Conservation (phyloP, 495 filamentous ascomycete genomes). For the Daldinia vernicosa region DNA sequence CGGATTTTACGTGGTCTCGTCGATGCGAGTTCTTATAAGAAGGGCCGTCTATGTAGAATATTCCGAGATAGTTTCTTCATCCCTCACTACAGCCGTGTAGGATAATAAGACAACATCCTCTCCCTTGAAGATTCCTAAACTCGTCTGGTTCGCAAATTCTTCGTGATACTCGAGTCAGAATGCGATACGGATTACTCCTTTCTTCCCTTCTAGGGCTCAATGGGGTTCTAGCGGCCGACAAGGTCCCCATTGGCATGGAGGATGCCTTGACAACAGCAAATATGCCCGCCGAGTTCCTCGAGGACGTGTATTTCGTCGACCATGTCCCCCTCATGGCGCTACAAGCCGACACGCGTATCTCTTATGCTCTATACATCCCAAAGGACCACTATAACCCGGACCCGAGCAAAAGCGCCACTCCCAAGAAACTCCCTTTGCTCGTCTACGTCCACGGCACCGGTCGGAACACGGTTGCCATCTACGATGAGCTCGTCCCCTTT, state of each 20-base stretch:
- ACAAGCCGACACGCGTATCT: conserved; percentile 33
- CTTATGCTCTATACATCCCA: conserved; percentile 38
- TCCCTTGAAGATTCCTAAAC: background rate
- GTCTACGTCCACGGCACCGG: conserved; percentile 33
- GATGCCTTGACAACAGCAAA: conserved; percentile 49
- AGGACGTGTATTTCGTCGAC: conserved; percentile 31
- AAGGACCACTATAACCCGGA: conserved; percentile 31
- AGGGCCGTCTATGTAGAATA: background rate
- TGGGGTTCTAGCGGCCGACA: conserved; percentile 15
- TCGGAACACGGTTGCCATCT: conserved; percentile 15
- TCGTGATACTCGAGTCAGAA: background rate
- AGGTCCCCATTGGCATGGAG: conserved; percentile 56
- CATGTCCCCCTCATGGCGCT: conserved; percentile 33
- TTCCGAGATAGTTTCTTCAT: background rate
- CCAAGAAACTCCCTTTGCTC: conserved; percentile 28
- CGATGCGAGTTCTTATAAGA: background rate
- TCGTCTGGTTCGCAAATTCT: background rate
- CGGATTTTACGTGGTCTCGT: background rate
- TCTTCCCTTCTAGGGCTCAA: conserved; percentile 16
- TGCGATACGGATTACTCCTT: conserved; percentile 23
- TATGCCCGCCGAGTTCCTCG: conserved; percentile 25
- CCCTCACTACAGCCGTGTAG: background rate
- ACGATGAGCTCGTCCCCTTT: conserved; percentile 28
- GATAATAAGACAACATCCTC: background rate
- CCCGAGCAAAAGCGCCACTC: background rate